Conservation (phyloP, 2,329 filamentous ascomycete species). For the Aspergillus ruber region DNA sequence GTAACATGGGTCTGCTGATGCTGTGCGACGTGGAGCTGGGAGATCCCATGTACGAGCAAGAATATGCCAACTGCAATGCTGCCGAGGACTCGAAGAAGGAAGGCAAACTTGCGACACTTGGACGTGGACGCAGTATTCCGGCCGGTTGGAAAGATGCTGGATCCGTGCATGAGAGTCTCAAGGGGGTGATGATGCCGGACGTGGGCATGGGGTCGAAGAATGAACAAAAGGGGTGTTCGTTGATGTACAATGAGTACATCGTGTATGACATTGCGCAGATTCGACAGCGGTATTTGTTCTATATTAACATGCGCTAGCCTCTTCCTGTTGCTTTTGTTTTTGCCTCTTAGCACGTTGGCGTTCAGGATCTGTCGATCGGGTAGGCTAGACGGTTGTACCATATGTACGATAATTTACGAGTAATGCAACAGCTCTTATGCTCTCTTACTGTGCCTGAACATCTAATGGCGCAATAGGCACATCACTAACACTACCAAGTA, state of each 20-base stretch:
- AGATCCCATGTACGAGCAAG: conserved; percentile 62
- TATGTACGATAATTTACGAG: no score
- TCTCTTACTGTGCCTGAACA: no score
- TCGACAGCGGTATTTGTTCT: conserved; percentile 39
- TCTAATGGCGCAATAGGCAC: no score
- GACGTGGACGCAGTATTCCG: conserved; percentile 60
- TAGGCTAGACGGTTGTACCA: not conserved
- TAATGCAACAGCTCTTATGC: no score
- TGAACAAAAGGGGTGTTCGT: not conserved
- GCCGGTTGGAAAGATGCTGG: conserved; percentile 68
- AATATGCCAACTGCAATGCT: conserved; percentile 54
- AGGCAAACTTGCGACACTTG: conserved; percentile 63
- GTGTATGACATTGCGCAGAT: conserved; percentile 46
- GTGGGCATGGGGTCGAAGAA: conserved; percentile 4
- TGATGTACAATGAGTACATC: conserved; percentile 44
- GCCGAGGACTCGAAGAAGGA: conserved; percentile 55
- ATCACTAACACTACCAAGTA: no score
- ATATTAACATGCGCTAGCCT: conserved; percentile 32
- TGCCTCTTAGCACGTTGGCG: not conserved
- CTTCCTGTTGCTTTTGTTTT: not conserved
- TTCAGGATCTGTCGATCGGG: not conserved
- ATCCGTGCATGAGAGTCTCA: conserved; percentile 57
- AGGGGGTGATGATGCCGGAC: conserved; percentile 59
- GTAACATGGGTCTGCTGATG: conserved; percentile 65
- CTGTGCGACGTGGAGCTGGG: conserved; percentile 82